phyloP scores from a whole-genome alignment of 305 asterid species.

The Caryopteris hybrid region DNA sequence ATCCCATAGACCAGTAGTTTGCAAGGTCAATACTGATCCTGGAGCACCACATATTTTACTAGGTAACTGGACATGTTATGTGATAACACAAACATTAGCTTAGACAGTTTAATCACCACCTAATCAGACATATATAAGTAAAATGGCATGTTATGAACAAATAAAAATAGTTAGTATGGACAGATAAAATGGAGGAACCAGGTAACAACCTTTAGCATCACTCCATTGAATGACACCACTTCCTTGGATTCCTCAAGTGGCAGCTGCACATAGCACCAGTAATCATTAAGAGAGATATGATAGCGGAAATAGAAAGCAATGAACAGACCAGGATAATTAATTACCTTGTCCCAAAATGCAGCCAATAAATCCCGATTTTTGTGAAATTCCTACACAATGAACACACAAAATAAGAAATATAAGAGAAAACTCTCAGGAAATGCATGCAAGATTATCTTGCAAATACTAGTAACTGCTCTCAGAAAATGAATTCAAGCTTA shows the following conservation, averaged over 20 bases:
- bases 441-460: neutral
- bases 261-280: constrained; percentile 49
- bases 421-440: neutral
- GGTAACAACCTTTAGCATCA: constrained; percentile 60
- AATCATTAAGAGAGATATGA: constrained; percentile 8
- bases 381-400: constrained; percentile 69
- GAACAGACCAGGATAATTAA: constrained; percentile 13
- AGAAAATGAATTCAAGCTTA: no score
- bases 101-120: neutral
- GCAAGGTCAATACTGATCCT: neutral
- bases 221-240: constrained; percentile 53
- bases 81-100: neutral
- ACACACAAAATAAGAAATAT: constrained; percentile 19
- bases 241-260: constrained; percentile 69
- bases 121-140: neutral
- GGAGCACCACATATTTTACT: neutral
- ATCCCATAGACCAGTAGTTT: constrained; percentile 4
- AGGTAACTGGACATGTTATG: no score
- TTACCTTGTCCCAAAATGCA: constrained; percentile 95
- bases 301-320: constrained; percentile 22
- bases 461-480: neutral
- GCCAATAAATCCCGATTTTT: constrained; percentile 71
- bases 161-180: no score
- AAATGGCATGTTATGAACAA: neutral
- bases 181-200: constrained; percentile 18